Evolutionary conservation across 345 rosid genomes (phyloP).

Genomic region (Leavenworthia alabamica): DNA sequence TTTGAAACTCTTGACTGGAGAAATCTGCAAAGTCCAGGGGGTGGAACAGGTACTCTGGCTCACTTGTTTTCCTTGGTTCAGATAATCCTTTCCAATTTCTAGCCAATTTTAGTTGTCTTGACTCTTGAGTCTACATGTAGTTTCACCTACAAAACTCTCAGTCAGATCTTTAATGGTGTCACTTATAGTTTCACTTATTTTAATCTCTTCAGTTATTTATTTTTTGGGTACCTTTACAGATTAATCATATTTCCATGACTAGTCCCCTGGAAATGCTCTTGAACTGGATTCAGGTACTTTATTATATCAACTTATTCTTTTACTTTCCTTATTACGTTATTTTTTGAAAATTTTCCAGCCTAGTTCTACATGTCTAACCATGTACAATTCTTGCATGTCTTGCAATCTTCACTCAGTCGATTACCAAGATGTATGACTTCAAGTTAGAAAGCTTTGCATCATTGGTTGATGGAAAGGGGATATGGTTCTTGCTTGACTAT

Average conservation of each 20-base stretch:
- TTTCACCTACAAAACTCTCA: background rate
- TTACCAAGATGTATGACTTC: constrained; percentile 52
- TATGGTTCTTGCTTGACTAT: constrained; percentile 93
- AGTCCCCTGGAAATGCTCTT: constrained; percentile 56
- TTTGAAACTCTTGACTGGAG: constrained; percentile 44
- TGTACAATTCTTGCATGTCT: constrained; percentile 4
- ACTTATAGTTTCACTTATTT: background rate
- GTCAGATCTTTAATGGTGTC: background rate
- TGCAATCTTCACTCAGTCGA: constrained; percentile 46
- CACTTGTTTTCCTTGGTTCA: background rate
- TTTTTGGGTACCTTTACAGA: constrained; percentile 34
- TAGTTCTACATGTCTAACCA: constrained; percentile 10
- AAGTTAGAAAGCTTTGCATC: constrained; percentile 46
- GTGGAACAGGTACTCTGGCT: constrained; percentile 42
- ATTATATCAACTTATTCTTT: background rate
- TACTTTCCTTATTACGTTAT: background rate
- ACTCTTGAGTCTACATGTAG: background rate
- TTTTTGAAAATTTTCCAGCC: background rate
- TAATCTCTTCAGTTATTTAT: background rate
- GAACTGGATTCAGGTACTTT: constrained; percentile 74
- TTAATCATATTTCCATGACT: constrained; percentile 14
- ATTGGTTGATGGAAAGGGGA: constrained; percentile 76
- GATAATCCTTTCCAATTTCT: background rate
- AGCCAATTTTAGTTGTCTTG: constrained; percentile 1
- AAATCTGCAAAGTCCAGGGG: constrained; percentile 50